Base-by-base conservation (phyloP, 148 eudicot genomes). In the Nepenthes mirabilis region DNA sequence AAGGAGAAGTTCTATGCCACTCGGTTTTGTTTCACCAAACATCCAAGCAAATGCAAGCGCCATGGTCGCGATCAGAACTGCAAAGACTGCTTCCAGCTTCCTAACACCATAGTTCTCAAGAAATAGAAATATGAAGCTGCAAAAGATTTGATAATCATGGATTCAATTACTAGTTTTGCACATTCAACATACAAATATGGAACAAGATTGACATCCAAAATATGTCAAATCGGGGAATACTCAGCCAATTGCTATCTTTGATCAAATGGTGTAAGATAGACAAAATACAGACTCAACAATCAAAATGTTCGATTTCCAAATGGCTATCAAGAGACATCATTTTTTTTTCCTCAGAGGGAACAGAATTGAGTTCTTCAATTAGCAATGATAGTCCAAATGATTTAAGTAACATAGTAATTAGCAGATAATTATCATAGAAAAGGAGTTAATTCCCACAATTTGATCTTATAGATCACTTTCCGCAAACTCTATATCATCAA, bases 61-160 rank as follows among this genome's bases (percentile, higher is more conserved):
- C 99, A 94, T 94, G n/a, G 71, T 75, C 37, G 88, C 99, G 59
- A 94, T 94, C 13, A 94, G 93, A 23, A 94, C 74, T 10, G 95
- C 99, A 61, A 94, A 94, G 70, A 94, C 82, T 5, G 99, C 99
- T 80, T 94, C 99, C 37, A 89, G 68, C 64, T 94, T 94, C 76
- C 99, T 79, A 67, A 89, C 99, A 34, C 97, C 97, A 68, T 86
- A 94, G 74, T 80, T 94, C 75, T 94, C 99, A 43, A 91, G 90
- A 57, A 87, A 79, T 45, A 91, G 75, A 70, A 91, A 87, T 57
- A 90, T 66, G 69, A 90, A 90, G 67, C 97, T 90, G 87, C 67
- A 61, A 63, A 1, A 50, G 14, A 64, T 61, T 33, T 47, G 70
- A 23, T 43, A 5, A 56, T 32, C 52, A 57, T 33, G 50, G 62